A percentile compares a stretch with the other conserved stretches of the same genome.
phyloP scores from a whole-genome alignment of 495 filamentous ascomycete genomes.

The Penicillium lagena region DNA sequence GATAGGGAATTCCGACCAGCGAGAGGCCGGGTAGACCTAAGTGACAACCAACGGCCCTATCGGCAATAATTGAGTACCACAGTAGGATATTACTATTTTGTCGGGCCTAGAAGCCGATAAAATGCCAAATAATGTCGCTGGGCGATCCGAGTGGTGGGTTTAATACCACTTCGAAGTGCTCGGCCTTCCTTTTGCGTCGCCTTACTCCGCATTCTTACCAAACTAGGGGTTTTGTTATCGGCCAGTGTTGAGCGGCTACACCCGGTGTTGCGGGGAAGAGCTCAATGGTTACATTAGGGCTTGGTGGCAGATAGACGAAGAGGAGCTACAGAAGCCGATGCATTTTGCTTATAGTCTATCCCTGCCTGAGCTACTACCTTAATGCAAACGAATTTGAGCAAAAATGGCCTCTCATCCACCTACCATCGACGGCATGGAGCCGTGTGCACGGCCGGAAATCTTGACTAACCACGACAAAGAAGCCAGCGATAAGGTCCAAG shows the following conservation, averaged over 20 bases:
- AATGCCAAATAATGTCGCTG: conserved; percentile 5
- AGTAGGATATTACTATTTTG: not conserved
- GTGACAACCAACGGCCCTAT: not conserved
- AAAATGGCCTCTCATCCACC: not conserved
- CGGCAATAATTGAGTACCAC: too few relatives aligned
- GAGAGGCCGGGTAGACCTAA: not conserved
- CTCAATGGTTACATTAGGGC: not conserved
- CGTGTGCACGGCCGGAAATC: not conserved
- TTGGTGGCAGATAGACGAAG: not conserved
- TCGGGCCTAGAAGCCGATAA: not conserved
- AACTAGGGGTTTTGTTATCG: conserved; percentile 9
- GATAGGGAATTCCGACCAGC: too few relatives aligned
- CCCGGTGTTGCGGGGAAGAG: not conserved
- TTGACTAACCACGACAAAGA: not conserved
- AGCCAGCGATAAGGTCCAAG: not conserved
- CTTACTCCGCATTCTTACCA: conserved; percentile 17
- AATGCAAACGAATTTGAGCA: too few relatives aligned
- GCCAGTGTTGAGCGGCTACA: not conserved
- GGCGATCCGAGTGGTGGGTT: conserved; percentile 5
- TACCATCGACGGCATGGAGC: not conserved
- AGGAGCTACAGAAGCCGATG: too few relatives aligned
- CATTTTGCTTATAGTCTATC: too few relatives aligned
- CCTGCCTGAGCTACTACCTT: too few relatives aligned
- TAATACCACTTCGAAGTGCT: not conserved
- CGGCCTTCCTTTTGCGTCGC: not conserved